Conservation (phyloP, 2,329 filamentous ascomycete species). For the Aspergillus neotritici region DNA sequence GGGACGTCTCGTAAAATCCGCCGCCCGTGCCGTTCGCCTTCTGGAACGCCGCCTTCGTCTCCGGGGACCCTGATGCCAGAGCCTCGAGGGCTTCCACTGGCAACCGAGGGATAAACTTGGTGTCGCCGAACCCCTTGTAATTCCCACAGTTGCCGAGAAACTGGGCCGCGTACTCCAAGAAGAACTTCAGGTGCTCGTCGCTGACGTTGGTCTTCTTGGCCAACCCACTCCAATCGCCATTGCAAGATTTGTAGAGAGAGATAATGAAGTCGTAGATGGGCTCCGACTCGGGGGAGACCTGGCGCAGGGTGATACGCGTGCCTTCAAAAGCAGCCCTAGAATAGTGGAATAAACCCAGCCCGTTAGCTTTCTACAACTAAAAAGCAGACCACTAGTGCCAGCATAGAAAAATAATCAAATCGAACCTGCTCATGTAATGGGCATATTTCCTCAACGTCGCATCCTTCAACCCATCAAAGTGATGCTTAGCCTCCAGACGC, state of each 20-base stretch:
- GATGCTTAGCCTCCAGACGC: conserved; percentile 80
- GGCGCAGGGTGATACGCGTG: conserved; percentile 70
- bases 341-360: conserved; percentile 4
- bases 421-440: conserved; percentile 74
- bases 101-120: conserved; percentile 74
- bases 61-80: conserved; percentile 55
- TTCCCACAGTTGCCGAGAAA: conserved; percentile 78
- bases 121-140: conserved; percentile 82
- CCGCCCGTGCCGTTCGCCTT: conserved; percentile 55
- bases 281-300: conserved; percentile 76
- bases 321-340: conserved; percentile 69
- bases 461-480: conserved; percentile 64
- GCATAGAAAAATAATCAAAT: conserved; percentile 19
- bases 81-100: conserved; percentile 58
- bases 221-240: conserved; percentile 66
- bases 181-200: conserved; percentile 58
- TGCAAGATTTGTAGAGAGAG: conserved; percentile 59
- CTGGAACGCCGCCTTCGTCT: conserved; percentile 60
- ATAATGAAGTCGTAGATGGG: conserved; percentile 76
- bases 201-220: conserved; percentile 60
- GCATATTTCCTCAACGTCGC: conserved; percentile 77
- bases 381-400: neutral
- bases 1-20: conserved; percentile 64
- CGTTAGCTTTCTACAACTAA: conserved; percentile 8
- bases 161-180: conserved; percentile 71